Conservation (phyloP, 371 early-diverging fungal species). For the Dinochytrium kinnereticum region DNA sequence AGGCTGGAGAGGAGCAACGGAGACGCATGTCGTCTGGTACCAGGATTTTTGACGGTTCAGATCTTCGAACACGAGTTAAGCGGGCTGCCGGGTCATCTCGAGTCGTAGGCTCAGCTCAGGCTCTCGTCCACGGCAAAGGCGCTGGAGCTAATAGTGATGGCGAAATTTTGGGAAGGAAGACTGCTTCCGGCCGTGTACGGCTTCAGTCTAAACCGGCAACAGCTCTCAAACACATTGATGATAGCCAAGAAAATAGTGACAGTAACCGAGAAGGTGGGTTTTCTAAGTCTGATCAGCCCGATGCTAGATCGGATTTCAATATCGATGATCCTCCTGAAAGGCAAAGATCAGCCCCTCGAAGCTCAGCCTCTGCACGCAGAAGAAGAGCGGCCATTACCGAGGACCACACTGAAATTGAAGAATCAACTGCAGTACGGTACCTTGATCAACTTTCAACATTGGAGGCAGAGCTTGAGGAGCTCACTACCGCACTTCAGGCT, state of each 20-base stretch:
- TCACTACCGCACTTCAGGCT: background rate
- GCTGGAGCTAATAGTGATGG: no score
- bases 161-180: background rate
- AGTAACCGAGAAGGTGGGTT: background rate
- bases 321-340: background rate
- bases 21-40: constrained; percentile 22
- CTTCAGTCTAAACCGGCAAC: constrained; percentile 5
- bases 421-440: constrained; percentile 25
- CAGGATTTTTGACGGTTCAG: constrained; percentile 50
- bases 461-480: constrained; percentile 31
- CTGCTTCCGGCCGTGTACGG: constrained; percentile 1
- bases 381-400: background rate
- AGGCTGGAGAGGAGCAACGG: constrained; percentile 23
- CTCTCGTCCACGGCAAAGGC: background rate
- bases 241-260: background rate
- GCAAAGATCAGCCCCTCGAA: background rate
- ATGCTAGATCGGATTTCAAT: background rate
- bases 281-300: no score
- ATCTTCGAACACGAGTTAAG: constrained; percentile 36
- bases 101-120: background rate
- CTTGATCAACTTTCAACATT: constrained; percentile 33
- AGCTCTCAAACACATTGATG: background rate
- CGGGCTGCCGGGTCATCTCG: constrained; percentile 10
- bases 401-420: constrained; percentile 16
- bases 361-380: constrained; percentile 14